phyloP scores from a whole-genome alignment of 129 eudicot species.

The Artemisia tridentata region DNA sequence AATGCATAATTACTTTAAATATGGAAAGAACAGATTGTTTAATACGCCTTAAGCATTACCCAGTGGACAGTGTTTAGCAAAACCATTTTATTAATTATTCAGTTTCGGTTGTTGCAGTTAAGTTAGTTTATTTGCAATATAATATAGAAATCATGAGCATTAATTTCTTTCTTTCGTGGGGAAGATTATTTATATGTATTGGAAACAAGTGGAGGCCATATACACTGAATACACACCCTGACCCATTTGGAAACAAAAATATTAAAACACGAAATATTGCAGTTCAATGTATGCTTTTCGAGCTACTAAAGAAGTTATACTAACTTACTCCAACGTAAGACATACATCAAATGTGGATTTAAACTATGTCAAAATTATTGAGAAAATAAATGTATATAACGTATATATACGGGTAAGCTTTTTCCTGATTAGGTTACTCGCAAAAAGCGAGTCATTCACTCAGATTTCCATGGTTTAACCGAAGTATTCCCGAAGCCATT shows the following conservation, averaged over 20 bases:
- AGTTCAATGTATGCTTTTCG: conserved; percentile 14
- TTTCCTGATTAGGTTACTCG: too few relatives aligned
- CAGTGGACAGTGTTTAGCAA: too few relatives aligned
- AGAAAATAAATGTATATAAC: too few relatives aligned
- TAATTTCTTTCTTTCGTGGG: background rate
- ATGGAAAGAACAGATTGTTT: too few relatives aligned
- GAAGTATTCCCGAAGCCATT: too few relatives aligned
- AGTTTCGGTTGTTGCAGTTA: conserved; percentile 1
- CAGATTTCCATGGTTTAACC: too few relatives aligned
- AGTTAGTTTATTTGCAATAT: conserved; percentile 7
- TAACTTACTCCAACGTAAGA: background rate
- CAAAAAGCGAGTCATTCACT: too few relatives aligned
- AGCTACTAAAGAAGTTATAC: conserved; percentile 3
- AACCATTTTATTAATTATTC: background rate
- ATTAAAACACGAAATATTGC: background rate
- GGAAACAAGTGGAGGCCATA: conserved; percentile 9
- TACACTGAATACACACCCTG: conserved; percentile 3
- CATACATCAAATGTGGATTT: too few relatives aligned
- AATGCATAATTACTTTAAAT: too few relatives aligned
- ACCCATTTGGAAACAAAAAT: background rate
- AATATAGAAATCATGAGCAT: background rate
- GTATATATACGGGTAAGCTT: too few relatives aligned
- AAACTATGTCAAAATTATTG: too few relatives aligned
- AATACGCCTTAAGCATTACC: too few relatives aligned
- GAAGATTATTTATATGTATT: background rate